phyloP scores from a whole-genome alignment of 768 basidiomycete species.

The Clathrus columnatus region DNA sequence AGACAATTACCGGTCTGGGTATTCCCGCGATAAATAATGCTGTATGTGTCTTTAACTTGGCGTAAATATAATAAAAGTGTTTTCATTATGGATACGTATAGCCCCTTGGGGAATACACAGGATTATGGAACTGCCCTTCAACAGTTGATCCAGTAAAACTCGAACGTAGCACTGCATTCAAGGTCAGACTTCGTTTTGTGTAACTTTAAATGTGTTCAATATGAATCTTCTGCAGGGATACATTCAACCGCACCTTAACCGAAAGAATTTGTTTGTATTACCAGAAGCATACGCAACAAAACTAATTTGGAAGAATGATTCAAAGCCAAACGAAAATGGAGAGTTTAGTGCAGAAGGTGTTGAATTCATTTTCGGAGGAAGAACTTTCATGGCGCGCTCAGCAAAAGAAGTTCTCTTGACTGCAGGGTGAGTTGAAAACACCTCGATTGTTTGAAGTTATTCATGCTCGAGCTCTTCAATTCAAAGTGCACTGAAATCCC shows the following conservation, averaged over 20 bases:
- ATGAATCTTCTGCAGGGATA: not conserved
- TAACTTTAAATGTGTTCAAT: not conserved
- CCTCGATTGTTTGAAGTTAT: too few relatives aligned
- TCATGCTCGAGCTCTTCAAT: not conserved
- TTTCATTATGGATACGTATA: conserved; percentile 6
- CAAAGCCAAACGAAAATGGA: conserved; percentile 8
- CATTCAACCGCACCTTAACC: conserved; percentile 9
- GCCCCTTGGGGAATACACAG: conserved; percentile 15
- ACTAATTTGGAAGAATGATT: conserved; percentile 10
- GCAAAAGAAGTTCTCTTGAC: conserved; percentile 43
- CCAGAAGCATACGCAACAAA: conserved; percentile 22
- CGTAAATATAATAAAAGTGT: not conserved
- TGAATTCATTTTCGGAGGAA: conserved; percentile 31
- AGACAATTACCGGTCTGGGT: too few relatives aligned
- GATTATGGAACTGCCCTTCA: conserved; percentile 16
- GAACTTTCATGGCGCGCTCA: conserved; percentile 29
- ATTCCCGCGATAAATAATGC: too few relatives aligned
- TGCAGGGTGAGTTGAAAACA: conserved; percentile 18
- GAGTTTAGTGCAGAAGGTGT: conserved; percentile 41
- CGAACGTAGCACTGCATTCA: conserved; percentile 25
- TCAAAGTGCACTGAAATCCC: conserved; percentile 36
- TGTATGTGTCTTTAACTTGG: not conserved
- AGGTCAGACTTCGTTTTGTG: conserved; percentile 24
- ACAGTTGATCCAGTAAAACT: conserved; percentile 19
- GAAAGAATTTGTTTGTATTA: conserved; percentile 21